Conservation (phyloP, 176 grass and related monocot species). For the Saccharum officinarum region DNA sequence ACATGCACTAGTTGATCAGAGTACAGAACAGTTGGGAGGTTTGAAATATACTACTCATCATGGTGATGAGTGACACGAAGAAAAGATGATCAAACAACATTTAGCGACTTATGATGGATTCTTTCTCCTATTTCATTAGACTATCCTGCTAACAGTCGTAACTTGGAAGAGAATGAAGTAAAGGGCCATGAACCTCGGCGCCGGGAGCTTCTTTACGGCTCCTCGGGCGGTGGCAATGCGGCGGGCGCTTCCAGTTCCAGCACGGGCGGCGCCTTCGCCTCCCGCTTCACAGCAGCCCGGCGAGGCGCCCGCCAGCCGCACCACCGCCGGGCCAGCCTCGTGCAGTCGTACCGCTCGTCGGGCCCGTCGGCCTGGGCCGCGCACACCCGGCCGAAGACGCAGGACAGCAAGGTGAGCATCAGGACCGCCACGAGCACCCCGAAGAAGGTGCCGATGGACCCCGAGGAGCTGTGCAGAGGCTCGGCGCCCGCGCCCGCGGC, state of each 20-base stretch:
- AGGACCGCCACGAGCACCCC: conserved; percentile 65
- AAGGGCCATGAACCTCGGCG: conserved; percentile 24
- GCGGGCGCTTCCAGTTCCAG: not conserved
- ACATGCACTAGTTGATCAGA: not conserved
- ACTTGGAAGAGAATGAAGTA: not conserved
- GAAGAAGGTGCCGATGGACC: conserved; percentile 71
- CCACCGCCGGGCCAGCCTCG: conserved; percentile 39
- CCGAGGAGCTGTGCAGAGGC: conserved; percentile 8
- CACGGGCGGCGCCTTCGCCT: conserved; percentile 37
- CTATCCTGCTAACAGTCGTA: not conserved
- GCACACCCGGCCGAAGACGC: conserved; percentile 73
- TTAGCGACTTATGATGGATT: not conserved
- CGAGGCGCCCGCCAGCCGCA: conserved; percentile 40
- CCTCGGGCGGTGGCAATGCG: conserved; percentile 45
- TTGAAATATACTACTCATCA: not conserved
- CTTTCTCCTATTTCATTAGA: not conserved
- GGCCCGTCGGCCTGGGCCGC: conserved; percentile 46
- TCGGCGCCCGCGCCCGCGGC: not conserved
- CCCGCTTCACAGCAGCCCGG: conserved; percentile 26
- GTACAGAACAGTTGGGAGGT: not conserved
- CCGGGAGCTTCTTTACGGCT: conserved; percentile 29
- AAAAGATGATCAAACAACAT: not conserved
- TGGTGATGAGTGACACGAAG: not conserved
- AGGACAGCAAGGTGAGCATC: conserved; percentile 71
- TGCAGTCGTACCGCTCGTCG: conserved; percentile 73